These are phyloP conservation scores for Cryoendolithus antarcticus DNA, from an alignment of 2,329 filamentous ascomycete species.

Conservation along the genomic window DNA sequence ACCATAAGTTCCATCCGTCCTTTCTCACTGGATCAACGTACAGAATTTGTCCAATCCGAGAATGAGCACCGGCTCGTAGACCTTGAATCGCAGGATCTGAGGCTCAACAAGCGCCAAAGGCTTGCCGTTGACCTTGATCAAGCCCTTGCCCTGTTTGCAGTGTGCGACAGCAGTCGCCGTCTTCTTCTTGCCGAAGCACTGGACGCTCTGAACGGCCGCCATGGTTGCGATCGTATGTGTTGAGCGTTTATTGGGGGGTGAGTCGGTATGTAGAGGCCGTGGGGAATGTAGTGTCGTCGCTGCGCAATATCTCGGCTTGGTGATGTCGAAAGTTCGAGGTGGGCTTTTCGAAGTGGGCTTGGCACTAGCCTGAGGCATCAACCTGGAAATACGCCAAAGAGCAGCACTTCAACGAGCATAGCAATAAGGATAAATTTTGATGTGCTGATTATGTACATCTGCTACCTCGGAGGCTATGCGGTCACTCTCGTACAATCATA, in stretches of 20 bases:
- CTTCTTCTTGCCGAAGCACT: slow-evolving; percentile 94
- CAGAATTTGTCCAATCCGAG: slow-evolving; percentile 94
- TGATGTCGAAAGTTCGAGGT: background rate
- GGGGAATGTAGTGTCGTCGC: slow-evolving; percentile 3
- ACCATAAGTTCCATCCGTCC: too few relatives aligned
- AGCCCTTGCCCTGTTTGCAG: slow-evolving; percentile 83
- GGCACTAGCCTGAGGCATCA: too few relatives aligned
- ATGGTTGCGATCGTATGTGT: slow-evolving; percentile 27
- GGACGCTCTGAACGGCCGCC: slow-evolving; percentile 55
- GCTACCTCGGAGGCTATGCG: too few relatives aligned
- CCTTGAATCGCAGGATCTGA: slow-evolving; percentile 97
- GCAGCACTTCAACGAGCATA: too few relatives aligned
- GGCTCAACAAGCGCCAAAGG: slow-evolving; percentile 89
- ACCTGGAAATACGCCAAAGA: too few relatives aligned
- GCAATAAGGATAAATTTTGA: too few relatives aligned
- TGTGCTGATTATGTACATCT: too few relatives aligned
- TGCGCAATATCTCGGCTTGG: slow-evolving; percentile 3
- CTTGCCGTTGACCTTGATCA: slow-evolving; percentile 98
- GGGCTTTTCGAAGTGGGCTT: too few relatives aligned
- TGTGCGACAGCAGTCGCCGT: slow-evolving; percentile 66
- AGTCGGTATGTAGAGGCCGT: slow-evolving; percentile 1
- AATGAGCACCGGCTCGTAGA: slow-evolving; percentile 98
- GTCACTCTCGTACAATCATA: too few relatives aligned
- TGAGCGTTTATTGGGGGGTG: slow-evolving; percentile 1
- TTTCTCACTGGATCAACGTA: slow-evolving; percentile 22